Evolutionary conservation across 805 yeast genomes (phyloP), one percentile per base, ranked within the genome.

Genomic region (Saccharomycopsis synnaedendra): DNA sequence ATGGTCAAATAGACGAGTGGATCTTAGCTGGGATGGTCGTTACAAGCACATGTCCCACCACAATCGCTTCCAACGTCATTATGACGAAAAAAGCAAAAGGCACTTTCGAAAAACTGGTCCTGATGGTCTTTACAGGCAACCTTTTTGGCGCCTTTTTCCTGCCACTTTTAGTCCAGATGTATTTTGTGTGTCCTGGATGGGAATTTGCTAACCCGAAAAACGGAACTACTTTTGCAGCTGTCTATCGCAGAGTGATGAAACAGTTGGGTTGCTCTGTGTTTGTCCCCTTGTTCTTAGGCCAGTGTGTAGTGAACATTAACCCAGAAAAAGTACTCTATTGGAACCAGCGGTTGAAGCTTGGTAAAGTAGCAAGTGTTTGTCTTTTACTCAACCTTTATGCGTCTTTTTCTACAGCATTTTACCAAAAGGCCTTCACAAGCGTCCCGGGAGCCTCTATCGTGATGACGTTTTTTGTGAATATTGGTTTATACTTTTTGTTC

Each of bases 81-180:
- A 88, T 88, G 96, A 88, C 96, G 4, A 73, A 79, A 46, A 75
- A 75, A 50, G 95, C 96, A 0, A 79, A 82, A 55, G 96, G 96
- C 5, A 85, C 87, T 62, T 89, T 78, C 54, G 64, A 82, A 11
- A 64, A 87, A 46, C 81, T 95, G 19, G 67, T 86, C 5, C 81
- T 93, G 60, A 95, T 86, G 61, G 96, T 88, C 6, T 78, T 87
- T 50, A 72, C 87, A 34, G 96, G 96, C 1, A 88, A 88, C 59
- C 58, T 87, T 43, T 58, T 86, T 40, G 96, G 96, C 3, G 93
- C 93, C 0, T 88, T 88, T 57, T 70, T 88, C 27, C 84, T 95
- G 0, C 96, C 96, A 0, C 90, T 93, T 0, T 64, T 88, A 43
- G 73, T 80, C 3, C 95, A 87, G 59, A 66, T 87, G 79, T 87